These are phyloP conservation scores for Russula sp. DNA, from an alignment of 768 basidiomycete species.

Conservation along the genomic window DNA sequence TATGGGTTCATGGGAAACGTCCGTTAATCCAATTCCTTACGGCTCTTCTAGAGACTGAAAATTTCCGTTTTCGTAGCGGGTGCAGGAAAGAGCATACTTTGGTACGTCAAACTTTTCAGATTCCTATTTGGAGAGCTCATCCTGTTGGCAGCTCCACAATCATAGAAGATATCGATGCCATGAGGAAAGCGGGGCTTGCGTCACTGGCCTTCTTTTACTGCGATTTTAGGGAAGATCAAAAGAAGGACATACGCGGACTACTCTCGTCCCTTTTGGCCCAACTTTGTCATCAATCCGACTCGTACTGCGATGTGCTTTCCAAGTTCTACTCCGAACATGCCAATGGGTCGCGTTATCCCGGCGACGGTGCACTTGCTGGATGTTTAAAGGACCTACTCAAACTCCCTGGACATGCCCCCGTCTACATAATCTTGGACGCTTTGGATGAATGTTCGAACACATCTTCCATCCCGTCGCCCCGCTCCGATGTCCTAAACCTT, in stretches of 20 bases:
- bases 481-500: not conserved
- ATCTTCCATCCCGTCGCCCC: not conserved
- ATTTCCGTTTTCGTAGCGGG: not conserved
- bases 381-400: not conserved
- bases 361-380: not conserved
- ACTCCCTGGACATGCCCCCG: not conserved
- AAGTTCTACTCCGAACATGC: not conserved
- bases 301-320: not conserved
- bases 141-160: not conserved
- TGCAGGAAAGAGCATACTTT: not conserved
- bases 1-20: constrained; percentile 2
- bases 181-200: not conserved
- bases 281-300: not conserved
- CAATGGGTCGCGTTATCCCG: not conserved
- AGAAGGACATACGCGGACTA: not conserved
- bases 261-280: not conserved
- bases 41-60: not conserved
- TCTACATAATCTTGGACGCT: not conserved
- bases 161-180: not conserved
- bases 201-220: not conserved
- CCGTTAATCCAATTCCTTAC: not conserved
- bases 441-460: not conserved
- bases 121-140: not conserved
- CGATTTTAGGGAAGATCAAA: not conserved
- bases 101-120: not conserved